Base-by-base conservation (phyloP, 441 rosid genomes). In the Populus hybrid region DNA sequence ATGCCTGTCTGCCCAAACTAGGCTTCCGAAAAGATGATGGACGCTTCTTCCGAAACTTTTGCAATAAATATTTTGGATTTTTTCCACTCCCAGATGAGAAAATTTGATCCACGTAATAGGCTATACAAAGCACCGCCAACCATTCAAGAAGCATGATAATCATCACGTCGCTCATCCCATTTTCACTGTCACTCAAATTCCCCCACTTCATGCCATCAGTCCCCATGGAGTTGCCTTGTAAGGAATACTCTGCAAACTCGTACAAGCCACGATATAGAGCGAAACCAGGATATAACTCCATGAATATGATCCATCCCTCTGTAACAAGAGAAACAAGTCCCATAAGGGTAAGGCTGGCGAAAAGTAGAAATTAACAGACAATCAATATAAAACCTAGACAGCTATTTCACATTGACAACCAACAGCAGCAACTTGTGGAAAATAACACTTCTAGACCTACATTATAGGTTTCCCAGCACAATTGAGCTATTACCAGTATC, bases 231-330 rank as follows among this genome's bases (percentile, higher is more conserved):
- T 84, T 81, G 64, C 91, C 98, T 0, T 26, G 35, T 68, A 90
- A 86, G 18, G 98, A 71, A 82, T 91, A 89, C 70, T 90, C 88
- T 21, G 90, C 87, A 69, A 97, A 88, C 86, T 97, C 98, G 26
- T 94, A 97, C 74, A 97, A 75, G n/a, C 99, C 99, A 24, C 97
- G 98, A 81, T 89, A 93, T 66, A 94, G 70, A 74, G 98, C 74
- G 76, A 97, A 97, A 36, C 98, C 98, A 71, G 98, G 99, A 83
- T 87, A 94, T 79, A 97, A 74, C 91, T 97, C 98, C 92, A 97
- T 76, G 59, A 83, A 83, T 46, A 87, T 79, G 73, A 92, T 86
- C 98, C 97, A 91, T 42, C 82, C 87, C 76, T 92, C 99, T 97
- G 82, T 71, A 86, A 71, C 32, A 74, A 79, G 28, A 83, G 40